Base-by-base conservation (phyloP, 1,284 basidiomycete genomes). In the Cryptococcus maquisensis region DNA sequence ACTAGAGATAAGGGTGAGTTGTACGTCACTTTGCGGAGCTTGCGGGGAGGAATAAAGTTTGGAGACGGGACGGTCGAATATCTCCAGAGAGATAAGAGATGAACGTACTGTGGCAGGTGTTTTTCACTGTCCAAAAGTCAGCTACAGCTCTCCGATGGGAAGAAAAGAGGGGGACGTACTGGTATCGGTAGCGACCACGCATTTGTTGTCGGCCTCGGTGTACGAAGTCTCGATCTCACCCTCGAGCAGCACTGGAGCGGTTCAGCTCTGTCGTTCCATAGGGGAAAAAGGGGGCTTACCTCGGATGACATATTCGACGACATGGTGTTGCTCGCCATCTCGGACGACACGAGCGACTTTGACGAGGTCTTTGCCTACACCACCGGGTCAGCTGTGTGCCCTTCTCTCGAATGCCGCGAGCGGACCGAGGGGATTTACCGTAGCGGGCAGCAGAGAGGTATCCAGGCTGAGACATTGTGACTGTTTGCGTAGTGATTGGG, bases 181-280 rank as follows among this genome's bases (percentile, higher is more conserved):
- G 0, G 88, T 88, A 76, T 94, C 91, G 2, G 91, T 95, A 9
- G 91, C 86, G 3, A 94, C 88, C 7, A 94, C 83, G 10, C 86
- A 83, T 3, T 82, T 81, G 76, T 95, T 95, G 69, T 93, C 87
- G 1, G 87, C 88, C 64, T 89, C 60, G 5, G 87, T 93, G 72
- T 86, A 93, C 63, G 86, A 88, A 2, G 78, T 77, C 20, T 82
- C 83, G 63, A 93, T 85, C 47, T 85, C 82, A 7, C 92, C 92
- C 73, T 94, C 89, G 13, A 95, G 75, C 45, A 94, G 78, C 3
- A 84, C 81, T 28, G 81, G 2, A 13, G 21, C 0, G 16, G 2
- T 9, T 39, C 32, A 37, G 24, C 23, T 57, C 47, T 58, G 52
- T 42, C 38, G 32, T 18, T 40, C 1, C 12, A 18, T 16, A 16